A percentile compares a stretch with the other conserved stretches of the same genome.
phyloP scores from a whole-genome alignment of 208 protist species.

The Wallacemonas sp. region DNA sequence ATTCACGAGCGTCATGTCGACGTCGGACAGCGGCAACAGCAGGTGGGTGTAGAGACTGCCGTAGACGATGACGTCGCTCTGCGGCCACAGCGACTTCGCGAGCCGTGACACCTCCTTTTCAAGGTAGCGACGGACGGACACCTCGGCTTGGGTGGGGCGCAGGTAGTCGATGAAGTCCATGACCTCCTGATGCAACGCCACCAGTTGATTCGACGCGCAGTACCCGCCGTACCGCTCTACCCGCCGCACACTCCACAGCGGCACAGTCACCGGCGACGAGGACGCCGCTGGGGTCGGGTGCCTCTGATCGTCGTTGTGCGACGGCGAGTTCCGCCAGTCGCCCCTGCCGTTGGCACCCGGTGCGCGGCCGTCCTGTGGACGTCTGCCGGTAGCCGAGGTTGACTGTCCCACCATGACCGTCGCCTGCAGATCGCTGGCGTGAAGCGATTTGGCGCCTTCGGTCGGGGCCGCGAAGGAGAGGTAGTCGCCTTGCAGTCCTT shows the following conservation, averaged over 20 bases:
- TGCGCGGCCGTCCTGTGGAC: background rate
- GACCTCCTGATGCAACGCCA: constrained; percentile 85
- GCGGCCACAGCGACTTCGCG: constrained; percentile 74
- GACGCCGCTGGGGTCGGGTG: background rate
- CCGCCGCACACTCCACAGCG: constrained; percentile 33
- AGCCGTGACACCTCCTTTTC: constrained; percentile 50
- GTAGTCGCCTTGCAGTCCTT: constrained; percentile 56
- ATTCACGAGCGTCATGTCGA: constrained; percentile 82
- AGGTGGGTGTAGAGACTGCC: constrained; percentile 88
- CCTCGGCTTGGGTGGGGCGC: constrained; percentile 71
- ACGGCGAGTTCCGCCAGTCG: too few relatives aligned
- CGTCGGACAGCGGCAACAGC: constrained; percentile 78
- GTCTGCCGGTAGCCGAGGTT: background rate
- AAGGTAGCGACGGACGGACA: constrained; percentile 74
- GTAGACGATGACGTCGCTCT: constrained; percentile 72
- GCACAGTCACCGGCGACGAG: constrained; percentile 18
- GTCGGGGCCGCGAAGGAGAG: constrained; percentile 26
- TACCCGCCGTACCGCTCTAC: constrained; percentile 53
- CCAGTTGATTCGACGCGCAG: constrained; percentile 34
- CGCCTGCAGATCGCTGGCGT: constrained; percentile 37
- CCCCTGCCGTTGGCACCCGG: background rate
- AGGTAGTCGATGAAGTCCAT: constrained; percentile 81
- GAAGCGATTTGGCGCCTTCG: constrained; percentile 4
- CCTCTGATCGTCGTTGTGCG: background rate
- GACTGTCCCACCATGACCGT: constrained; percentile 15